These are phyloP conservation scores for Clarireedia sp. DNA, from an alignment of 2,329 filamentous ascomycete genomes.

Conservation along the genomic window DNA sequence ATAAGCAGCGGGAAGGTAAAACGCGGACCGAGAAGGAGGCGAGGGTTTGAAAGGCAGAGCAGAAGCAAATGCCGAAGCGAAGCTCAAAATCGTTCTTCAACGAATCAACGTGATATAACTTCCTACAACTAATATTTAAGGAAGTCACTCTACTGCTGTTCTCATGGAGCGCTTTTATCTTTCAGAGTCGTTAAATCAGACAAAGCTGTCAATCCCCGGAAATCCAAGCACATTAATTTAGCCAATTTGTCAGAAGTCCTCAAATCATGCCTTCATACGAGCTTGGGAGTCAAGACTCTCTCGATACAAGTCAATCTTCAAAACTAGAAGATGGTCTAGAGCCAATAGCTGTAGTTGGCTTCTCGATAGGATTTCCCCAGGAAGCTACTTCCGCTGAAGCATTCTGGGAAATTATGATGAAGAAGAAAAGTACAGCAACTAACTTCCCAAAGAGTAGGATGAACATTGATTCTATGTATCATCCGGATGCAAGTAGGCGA, in stretches of 20 bases:
- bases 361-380: conserved; percentile 30
- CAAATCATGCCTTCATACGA: neutral
- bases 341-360: conserved; percentile 28
- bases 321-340: neutral
- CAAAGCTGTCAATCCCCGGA: no score
- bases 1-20: no score
- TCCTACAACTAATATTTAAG: no score
- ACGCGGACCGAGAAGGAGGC: no score
- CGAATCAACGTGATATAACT: no score
- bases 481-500: neutral
- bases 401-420: conserved; percentile 28
- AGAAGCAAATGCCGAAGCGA: no score
- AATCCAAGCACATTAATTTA: no score
- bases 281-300: neutral
- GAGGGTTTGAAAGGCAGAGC: no score
- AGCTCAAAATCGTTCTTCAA: no score
- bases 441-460: neutral
- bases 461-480: neutral
- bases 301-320: neutral
- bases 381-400: conserved; percentile 28
- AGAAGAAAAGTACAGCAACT: conserved; percentile 2
- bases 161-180: no score
- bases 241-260: neutral
- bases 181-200: no score
- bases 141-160: no score